phyloP scores from a whole-genome alignment of 768 basidiomycete species.

The Leccinum boreale region DNA sequence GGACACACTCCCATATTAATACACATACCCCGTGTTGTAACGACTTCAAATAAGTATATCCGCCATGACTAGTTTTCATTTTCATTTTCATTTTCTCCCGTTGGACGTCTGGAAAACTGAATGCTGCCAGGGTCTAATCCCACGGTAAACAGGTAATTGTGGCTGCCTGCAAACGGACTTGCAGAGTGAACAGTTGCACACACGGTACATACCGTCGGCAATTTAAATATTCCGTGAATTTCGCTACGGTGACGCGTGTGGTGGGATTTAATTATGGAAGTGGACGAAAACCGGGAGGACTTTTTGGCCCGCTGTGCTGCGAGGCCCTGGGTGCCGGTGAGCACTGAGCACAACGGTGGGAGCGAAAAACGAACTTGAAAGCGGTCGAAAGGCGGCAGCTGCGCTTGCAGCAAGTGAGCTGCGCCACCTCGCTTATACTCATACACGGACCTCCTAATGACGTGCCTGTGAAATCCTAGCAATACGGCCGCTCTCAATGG shows the following conservation, averaged over 20 bases:
- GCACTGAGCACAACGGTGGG: background rate
- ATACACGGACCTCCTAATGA: no score
- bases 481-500: constrained; percentile 39
- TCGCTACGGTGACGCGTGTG: no score
- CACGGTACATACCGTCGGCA: no score
- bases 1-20: background rate
- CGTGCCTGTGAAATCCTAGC: no score
- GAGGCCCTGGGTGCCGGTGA: no score
- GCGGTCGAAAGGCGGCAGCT: background rate
- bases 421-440: background rate
- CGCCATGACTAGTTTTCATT: background rate
- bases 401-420: background rate
- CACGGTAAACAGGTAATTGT: no score
- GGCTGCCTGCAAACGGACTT: no score
- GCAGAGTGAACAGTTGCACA: no score
- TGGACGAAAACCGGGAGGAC: no score
- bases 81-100: background rate
- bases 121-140: background rate
- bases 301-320: no score
- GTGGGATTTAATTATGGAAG: background rate
- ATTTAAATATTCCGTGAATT: no score
- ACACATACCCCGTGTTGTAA: constrained; percentile 4
- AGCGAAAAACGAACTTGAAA: background rate
- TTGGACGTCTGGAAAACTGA: background rate
- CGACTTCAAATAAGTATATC: background rate